Conservation (phyloP, 2,329 filamentous ascomycete genomes). For the Exophiala viscosa region DNA sequence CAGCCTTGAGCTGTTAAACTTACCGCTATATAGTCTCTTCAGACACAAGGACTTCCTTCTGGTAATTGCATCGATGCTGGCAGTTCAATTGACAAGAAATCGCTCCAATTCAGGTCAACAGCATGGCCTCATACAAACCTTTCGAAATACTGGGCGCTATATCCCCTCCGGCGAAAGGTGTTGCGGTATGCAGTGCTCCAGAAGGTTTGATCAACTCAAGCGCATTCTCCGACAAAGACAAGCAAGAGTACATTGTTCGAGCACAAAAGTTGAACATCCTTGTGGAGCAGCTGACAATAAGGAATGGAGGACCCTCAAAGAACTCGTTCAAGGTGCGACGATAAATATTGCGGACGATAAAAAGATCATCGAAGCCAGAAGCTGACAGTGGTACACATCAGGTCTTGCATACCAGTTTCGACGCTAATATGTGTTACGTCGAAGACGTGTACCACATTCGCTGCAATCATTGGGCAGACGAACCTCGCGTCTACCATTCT, state of each 20-base stretch:
- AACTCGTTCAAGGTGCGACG: constrained; percentile 11
- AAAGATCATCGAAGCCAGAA: too few relatives aligned
- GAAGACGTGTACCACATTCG: constrained; percentile 22
- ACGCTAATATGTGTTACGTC: constrained; percentile 19
- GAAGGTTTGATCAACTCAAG: constrained; percentile 6
- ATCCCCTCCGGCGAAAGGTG: too few relatives aligned
- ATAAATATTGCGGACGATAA: not conserved
- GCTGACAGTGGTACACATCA: too few relatives aligned
- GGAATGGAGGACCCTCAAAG: constrained; percentile 9
- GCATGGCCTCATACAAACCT: not conserved
- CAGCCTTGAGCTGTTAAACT: too few relatives aligned
- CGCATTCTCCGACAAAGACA: constrained; percentile 9
- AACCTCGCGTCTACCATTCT: constrained; percentile 15
- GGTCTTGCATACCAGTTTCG: constrained; percentile 11
- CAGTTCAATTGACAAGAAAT: too few relatives aligned
- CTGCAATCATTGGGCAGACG: constrained; percentile 20
- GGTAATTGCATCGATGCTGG: too few relatives aligned
- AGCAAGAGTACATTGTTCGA: not conserved
- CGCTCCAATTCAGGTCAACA: not conserved
- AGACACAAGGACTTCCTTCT: too few relatives aligned
- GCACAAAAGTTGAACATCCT: constrained; percentile 14
- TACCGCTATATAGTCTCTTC: too few relatives aligned
- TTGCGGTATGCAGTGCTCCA: not conserved
- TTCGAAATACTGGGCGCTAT: too few relatives aligned
- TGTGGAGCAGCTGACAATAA: constrained; percentile 2